Evolutionary conservation across 2,329 filamentous ascomycete species (phyloP).

Genomic region (Daldinia sp.): DNA sequence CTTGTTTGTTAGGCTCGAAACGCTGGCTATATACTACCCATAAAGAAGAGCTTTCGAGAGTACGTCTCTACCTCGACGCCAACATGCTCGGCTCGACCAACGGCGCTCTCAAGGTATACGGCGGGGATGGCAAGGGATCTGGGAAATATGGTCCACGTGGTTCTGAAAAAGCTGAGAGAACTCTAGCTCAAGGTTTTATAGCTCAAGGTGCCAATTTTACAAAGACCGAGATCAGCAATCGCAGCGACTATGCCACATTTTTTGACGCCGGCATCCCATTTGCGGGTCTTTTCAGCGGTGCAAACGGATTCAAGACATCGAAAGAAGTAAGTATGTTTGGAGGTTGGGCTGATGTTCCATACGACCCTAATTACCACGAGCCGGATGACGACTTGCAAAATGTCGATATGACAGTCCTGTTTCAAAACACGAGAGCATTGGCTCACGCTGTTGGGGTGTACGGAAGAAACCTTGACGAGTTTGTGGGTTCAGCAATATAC

Average conservation of each 20-base stretch:
- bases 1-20: conserved; percentile 24
- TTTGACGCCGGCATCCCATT: conserved; percentile 15
- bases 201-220: neutral
- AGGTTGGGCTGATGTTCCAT: conserved; percentile 9
- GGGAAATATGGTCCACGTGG: neutral
- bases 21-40: conserved; percentile 1
- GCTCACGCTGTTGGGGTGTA: conserved; percentile 24
- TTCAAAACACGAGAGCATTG: conserved; percentile 26
- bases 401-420: conserved; percentile 20
- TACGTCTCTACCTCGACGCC: conserved; percentile 30
- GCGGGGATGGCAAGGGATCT: neutral
- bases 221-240: conserved; percentile 24
- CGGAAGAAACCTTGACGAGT: conserved; percentile 13
- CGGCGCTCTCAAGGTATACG: conserved; percentile 29
- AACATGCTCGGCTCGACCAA: conserved; percentile 33
- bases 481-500: neutral
- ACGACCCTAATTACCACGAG: conserved; percentile 24
- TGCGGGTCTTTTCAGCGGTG: conserved; percentile 29
- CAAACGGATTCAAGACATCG: conserved; percentile 24
- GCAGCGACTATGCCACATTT: conserved; percentile 30
- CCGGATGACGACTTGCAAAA: conserved; percentile 17
- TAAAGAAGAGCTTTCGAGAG: conserved; percentile 16
- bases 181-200: conserved; percentile 13
- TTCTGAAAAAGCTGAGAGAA: neutral
- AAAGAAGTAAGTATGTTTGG: conserved; percentile 21